Base-by-base conservation (phyloP, 257 asterid genomes). In the Fraxinus excelsior region DNA sequence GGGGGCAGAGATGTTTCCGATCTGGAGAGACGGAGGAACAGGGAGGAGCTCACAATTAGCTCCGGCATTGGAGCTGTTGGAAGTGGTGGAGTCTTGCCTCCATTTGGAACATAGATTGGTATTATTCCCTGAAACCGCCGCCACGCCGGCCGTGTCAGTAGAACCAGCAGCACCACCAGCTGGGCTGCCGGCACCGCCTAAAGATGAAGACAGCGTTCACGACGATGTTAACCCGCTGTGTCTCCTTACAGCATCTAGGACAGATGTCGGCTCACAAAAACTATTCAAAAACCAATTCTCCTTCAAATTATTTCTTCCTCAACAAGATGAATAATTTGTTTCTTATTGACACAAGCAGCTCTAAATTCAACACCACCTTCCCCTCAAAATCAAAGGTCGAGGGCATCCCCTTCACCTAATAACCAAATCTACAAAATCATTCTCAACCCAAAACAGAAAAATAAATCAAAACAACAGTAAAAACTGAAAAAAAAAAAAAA, bases 381-480 rank as follows among this genome's bases (percentile, higher is more conserved):
- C 93, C 96, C 91, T 91, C 85, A 87, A 88, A 89, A 78, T 89
- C 92, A 86, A 88, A 90, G 97, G 99, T 91, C 78, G 91, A 93
- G 98, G 98, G 97, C 92, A 89, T 93, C 85, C 95, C 93, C 97
- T 86, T 93, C 97, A 88, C 91, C 89, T 88, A 84, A 78, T 31
- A 67, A 78, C 84, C 68, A 76, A 81, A 75, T 67, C 78, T 84
- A 83, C 85, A 73, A 75, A 60, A 35, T 62, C 75, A 75, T 53
- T 83, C 80, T 53, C 44, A 67, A 70, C 42, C 12, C 74, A 34
- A 32, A 32, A 37, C n/a, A 19, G 37, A 40, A 38, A 34, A 44
- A 40, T 28, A 19, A 70, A 67, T 40, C 16, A 42, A 3, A 74
- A 74, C 58, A 53, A 38, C 21, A 23, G 35, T 21, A 62, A 40